Conservation (phyloP, 331 rosid species). For the Saraca asoca region DNA sequence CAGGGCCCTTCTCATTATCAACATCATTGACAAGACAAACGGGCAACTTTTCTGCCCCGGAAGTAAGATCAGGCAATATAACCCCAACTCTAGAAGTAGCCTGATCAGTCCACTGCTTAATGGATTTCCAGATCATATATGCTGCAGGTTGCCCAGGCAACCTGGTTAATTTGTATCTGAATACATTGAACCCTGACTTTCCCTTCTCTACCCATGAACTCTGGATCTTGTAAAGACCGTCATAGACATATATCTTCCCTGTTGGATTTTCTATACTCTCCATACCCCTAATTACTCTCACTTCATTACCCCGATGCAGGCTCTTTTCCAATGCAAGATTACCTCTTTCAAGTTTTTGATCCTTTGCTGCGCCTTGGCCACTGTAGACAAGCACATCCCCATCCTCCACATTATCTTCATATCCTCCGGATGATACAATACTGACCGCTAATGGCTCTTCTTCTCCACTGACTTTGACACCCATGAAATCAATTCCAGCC, state of each 20-base stretch:
- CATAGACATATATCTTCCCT: constrained; percentile 85
- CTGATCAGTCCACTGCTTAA: constrained; percentile 74
- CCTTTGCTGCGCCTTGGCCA: constrained; percentile 88
- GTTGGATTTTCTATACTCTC: constrained; percentile 55
- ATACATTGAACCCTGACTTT: constrained; percentile 73
- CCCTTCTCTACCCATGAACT: constrained; percentile 84
- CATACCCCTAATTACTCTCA: constrained; percentile 82
- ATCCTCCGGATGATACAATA: constrained; percentile 92
- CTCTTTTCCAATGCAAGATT: constrained; percentile 91
- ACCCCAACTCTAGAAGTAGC: constrained; percentile 63
- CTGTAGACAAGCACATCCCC: constrained; percentile 77
- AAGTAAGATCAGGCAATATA: constrained; percentile 87
- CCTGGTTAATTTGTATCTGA: constrained; percentile 69
- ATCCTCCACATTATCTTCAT: constrained; percentile 75
- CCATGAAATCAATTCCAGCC: constrained; percentile 92
- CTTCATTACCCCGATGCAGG: constrained; percentile 69
- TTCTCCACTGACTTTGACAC: constrained; percentile 56
- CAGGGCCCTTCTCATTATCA: constrained; percentile 91
- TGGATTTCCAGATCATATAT: constrained; percentile 66
- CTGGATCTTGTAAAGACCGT: constrained; percentile 82
- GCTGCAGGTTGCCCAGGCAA: constrained; percentile 72
- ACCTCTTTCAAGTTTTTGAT: constrained; percentile 98
- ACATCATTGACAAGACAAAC: constrained; percentile 91
- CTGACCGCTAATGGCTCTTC: constrained; percentile 92
- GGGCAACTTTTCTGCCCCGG: constrained; percentile 79